These are phyloP conservation scores for Ustilago hordei DNA, from an alignment of 1,284 basidiomycete species.

Conservation along the genomic window DNA sequence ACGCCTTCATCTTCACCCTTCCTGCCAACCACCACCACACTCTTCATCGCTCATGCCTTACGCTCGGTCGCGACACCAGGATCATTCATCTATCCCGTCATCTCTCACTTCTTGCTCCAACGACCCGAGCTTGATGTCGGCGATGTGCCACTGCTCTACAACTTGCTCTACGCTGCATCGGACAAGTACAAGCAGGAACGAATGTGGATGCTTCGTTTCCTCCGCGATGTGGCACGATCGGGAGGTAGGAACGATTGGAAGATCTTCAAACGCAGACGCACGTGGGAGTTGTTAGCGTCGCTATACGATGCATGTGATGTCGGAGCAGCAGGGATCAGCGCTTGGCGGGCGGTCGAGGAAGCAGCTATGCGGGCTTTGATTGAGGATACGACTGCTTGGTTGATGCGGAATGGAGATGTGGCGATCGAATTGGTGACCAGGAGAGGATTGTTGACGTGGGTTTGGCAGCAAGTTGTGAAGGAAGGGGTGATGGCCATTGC, in stretches of 20 bases:
- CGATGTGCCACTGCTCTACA: conserved; percentile 87
- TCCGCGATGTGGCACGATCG: conserved; percentile 82
- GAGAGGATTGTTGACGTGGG: conserved; percentile 53
- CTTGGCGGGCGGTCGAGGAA: conserved; percentile 34
- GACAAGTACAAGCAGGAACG: conserved; percentile 84
- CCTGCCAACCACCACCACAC: conserved; percentile 80
- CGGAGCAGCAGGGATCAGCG: conserved; percentile 5
- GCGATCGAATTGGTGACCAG: conserved; percentile 50
- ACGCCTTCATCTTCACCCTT: conserved; percentile 70
- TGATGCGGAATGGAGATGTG: conserved; percentile 37
- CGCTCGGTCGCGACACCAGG: conserved; percentile 82
- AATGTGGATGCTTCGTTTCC: conserved; percentile 85
- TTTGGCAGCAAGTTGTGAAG: conserved; percentile 45
- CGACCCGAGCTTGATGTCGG: conserved; percentile 79
- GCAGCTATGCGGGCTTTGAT: conserved; percentile 36
- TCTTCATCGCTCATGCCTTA: conserved; percentile 84
- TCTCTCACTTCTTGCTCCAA: conserved; percentile 85
- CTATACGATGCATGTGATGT: conserved; percentile 77
- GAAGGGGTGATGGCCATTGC: conserved; percentile 35
- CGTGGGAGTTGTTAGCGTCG: conserved; percentile 86
- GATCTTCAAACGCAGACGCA: conserved; percentile 82
- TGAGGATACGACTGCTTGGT: conserved; percentile 42
- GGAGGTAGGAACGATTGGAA: conserved; percentile 79
- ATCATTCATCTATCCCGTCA: conserved; percentile 82
- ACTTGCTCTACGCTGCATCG: conserved; percentile 80